Base-by-base conservation (phyloP, 83 land plant species). In the Diphasiastrum complanatum region DNA sequence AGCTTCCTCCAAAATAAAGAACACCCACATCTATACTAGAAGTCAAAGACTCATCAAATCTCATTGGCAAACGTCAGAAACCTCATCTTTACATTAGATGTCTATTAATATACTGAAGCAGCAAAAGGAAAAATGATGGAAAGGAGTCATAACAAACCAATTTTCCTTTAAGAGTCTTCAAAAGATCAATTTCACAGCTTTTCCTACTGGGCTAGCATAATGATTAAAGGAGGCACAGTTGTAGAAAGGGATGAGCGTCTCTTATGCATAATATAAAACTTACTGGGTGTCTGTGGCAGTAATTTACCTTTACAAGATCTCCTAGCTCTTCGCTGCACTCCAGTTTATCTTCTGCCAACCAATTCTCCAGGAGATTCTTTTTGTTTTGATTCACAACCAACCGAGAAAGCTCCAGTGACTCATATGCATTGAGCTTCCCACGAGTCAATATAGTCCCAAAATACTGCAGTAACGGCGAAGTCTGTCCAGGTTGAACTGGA, bases 301-400 rank as follows among this genome's bases (percentile, higher is more conserved):
- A n/a, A 14, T 14, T 38, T 60, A 89, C 98, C 91, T 89, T 93
- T 19, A 93, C 96, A 79, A 93, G 95, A 54, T 93, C 96, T 33
- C 99, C 99, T 69, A 93, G 86, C 35, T 93, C 99, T 75, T 92
- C 99, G 52, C 96, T 93, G 63, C 99, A 93, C 63, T 93, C 99
- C 50, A 93, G 74, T 67, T 93, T 93, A 67, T 93, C 99, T 67
- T 93, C 99, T 5, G 99, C 99, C 65, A 93, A 66, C 99, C 99
- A 93, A 55, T 93, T 93, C 65, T 93, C 99, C 59, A 93, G 70
- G 52, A 93, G 78, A 71, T 93, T 88, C 60, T 93, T 93, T 46
- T 93, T 93, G 63, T 85, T 89, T 77, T 93, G 99, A 60, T 88
- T 93, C 0, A 93, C 99, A 65, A 93, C 99, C 31, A 93, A 67